Evolutionary conservation across 345 rosid species (phyloP).

Genomic region (Linum lewisii): DNA sequence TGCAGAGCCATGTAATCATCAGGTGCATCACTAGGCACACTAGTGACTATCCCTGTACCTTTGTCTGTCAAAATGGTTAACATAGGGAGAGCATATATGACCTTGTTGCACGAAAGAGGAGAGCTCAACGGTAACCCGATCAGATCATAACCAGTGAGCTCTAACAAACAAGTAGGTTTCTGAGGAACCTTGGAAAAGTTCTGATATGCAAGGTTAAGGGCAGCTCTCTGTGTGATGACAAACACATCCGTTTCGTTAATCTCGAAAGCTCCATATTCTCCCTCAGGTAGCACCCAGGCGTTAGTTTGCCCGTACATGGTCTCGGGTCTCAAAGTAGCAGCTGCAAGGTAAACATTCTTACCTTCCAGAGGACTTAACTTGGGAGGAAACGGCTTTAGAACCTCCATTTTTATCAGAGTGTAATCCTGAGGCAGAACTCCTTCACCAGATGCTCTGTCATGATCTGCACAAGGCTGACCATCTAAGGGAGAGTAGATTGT

Average conservation of each 20-base stretch:
- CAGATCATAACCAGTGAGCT: slow-evolving; percentile 74
- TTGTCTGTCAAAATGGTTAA: slow-evolving; percentile 81
- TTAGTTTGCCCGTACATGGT: slow-evolving; percentile 97
- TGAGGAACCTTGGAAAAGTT: slow-evolving; percentile 58
- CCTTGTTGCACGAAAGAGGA: slow-evolving; percentile 54
- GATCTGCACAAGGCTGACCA: slow-evolving; percentile 95
- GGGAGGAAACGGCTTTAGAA: slow-evolving; percentile 50
- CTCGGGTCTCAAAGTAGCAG: slow-evolving; percentile 94
- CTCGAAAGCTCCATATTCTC: slow-evolving; percentile 88
- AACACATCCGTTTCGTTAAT: slow-evolving; percentile 71
- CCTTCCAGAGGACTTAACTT: slow-evolving; percentile 63
- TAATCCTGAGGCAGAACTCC: slow-evolving; percentile 97
- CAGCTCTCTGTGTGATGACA: slow-evolving; percentile 64
- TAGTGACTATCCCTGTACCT: slow-evolving; percentile 92
- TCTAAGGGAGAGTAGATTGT: slow-evolving; percentile 84
- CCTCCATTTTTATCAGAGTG: slow-evolving; percentile 84
- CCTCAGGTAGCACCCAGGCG: slow-evolving; percentile 94
- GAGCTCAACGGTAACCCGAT: slow-evolving; percentile 78
- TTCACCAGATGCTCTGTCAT: slow-evolving; percentile 88
- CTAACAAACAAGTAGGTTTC: slow-evolving; percentile 68
- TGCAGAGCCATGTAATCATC: slow-evolving; percentile 85
- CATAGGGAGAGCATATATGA: slow-evolving; percentile 92
- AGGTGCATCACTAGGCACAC: slow-evolving; percentile 97
- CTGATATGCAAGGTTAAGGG: slow-evolving; percentile 86
- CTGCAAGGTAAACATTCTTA: slow-evolving; percentile 64